These are phyloP conservation scores for Ceratocystis alfenasii DNA, from an alignment of 2,329 filamentous ascomycete species.

Conservation along the genomic window DNA sequence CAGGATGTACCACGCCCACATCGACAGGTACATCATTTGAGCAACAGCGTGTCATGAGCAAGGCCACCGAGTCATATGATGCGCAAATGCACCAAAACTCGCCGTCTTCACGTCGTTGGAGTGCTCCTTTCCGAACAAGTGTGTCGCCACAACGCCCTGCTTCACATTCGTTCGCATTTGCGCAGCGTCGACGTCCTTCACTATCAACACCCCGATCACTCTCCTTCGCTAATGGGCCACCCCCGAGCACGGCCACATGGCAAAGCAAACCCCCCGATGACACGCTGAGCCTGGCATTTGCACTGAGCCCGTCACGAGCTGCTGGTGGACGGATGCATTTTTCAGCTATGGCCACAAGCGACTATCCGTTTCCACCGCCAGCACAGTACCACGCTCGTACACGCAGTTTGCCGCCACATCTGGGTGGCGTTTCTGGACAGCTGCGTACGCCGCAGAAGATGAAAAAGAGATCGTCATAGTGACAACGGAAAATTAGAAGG, in stretches of 20 bases:
- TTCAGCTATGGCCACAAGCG: not conserved
- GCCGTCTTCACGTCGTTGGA: not conserved
- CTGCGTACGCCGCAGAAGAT: constrained; percentile 21
- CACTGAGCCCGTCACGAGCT: not conserved
- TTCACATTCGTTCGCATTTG: constrained; percentile 20
- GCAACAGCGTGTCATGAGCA: not conserved
- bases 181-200: constrained; percentile 16
- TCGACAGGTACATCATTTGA: not conserved
- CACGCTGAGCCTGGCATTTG: not conserved
- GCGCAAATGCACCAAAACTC: not conserved
- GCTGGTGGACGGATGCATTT: not conserved
- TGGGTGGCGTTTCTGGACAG: constrained; percentile 16
- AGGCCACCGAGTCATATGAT: not conserved
- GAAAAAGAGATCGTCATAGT: constrained; percentile 14
- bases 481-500: not conserved
- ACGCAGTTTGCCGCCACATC: constrained; percentile 19
- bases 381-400: constrained; percentile 6
- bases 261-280: not conserved
- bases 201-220: constrained; percentile 19
- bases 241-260: constrained; percentile 5
- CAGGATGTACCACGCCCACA: constrained; percentile 10
- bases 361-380: not conserved
- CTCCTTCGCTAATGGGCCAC: constrained; percentile 20
- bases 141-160: constrained; percentile 8
- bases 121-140: constrained; percentile 12